Conservation (phyloP, 1,284 basidiomycete genomes). For the Tremellales sp. region DNA sequence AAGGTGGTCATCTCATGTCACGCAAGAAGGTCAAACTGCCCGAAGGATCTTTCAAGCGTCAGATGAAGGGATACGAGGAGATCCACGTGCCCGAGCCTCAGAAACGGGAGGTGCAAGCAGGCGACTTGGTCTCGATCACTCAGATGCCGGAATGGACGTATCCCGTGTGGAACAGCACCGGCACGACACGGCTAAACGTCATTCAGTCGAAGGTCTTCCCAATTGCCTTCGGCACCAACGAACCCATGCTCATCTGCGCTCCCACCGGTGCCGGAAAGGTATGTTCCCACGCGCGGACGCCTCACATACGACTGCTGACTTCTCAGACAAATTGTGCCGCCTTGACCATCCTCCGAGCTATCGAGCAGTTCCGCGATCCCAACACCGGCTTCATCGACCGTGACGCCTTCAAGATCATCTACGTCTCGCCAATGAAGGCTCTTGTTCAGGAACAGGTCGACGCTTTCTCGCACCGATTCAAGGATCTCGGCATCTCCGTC, state of each 20-base stretch:
- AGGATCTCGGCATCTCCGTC: slow-evolving; percentile 77
- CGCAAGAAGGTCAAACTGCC: slow-evolving; percentile 98
- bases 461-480: slow-evolving; percentile 81
- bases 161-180: slow-evolving; percentile 66
- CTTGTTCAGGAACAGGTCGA: slow-evolving; percentile 96
- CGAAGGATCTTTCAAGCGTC: slow-evolving; percentile 94
- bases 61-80: slow-evolving; percentile 96
- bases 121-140: slow-evolving; percentile 71
- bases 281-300: slow-evolving; percentile 23
- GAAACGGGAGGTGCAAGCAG: slow-evolving; percentile 59
- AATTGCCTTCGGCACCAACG: slow-evolving; percentile 88
- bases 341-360: slow-evolving; percentile 84
- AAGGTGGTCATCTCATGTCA: slow-evolving; percentile 95
- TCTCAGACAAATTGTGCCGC: slow-evolving; percentile 94
- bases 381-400: slow-evolving; percentile 80
- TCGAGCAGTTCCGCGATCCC: slow-evolving; percentile 78
- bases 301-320: slow-evolving; percentile 3
- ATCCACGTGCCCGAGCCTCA: slow-evolving; percentile 96
- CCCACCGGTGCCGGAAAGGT: slow-evolving; percentile 99
- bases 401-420: slow-evolving; percentile 93
- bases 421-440: slow-evolving; percentile 98
- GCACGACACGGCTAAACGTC: slow-evolving; percentile 63
- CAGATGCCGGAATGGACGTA: slow-evolving; percentile 82
- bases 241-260: slow-evolving; percentile 92
- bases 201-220: slow-evolving; percentile 94